A percentile compares a stretch with the other conserved stretches of the same genome.
phyloP scores from a whole-genome alignment of 148 eudicot species.

The Vaccinium darrowii region DNA sequence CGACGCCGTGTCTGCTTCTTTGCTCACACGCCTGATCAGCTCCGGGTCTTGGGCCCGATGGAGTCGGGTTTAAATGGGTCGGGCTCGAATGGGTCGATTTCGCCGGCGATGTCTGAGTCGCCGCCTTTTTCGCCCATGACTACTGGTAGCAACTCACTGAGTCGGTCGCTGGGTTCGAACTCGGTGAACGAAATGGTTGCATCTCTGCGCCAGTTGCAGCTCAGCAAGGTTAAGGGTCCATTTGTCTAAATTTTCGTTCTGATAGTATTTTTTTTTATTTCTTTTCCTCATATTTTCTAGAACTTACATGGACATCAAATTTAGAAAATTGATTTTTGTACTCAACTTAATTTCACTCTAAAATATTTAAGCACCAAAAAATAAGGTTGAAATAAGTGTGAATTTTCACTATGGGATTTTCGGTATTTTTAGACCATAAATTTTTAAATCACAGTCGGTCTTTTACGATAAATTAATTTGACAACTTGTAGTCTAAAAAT shows the following conservation, averaged over 20 bases:
- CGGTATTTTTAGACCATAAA: too few relatives aligned
- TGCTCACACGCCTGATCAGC: slow-evolving; percentile 72
- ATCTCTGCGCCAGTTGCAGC: slow-evolving; percentile 55
- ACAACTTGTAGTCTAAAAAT: too few relatives aligned
- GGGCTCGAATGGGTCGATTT: background rate
- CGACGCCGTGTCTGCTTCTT: slow-evolving; percentile 71
- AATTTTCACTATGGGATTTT: too few relatives aligned
- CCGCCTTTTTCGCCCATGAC: slow-evolving; percentile 44
- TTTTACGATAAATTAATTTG: too few relatives aligned
- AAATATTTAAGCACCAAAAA: too few relatives aligned
- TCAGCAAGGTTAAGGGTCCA: slow-evolving; percentile 41
- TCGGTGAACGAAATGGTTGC: slow-evolving; percentile 44
- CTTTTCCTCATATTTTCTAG: too few relatives aligned
- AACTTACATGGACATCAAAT: background rate
- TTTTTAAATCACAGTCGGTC: too few relatives aligned
- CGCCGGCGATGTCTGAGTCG: slow-evolving; percentile 38
- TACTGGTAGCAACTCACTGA: slow-evolving; percentile 4
- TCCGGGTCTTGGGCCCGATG: slow-evolving; percentile 49
- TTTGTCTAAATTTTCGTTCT: background rate
- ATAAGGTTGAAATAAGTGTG: too few relatives aligned
- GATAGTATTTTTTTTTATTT: background rate
- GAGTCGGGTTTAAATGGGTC: slow-evolving; percentile 5
- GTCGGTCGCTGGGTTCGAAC: slow-evolving; percentile 31
- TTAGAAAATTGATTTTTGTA: too few relatives aligned
- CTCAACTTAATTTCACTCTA: too few relatives aligned